Conservation (phyloP, 768 basidiomycete genomes). For the Leccinum longicurvipes region DNA sequence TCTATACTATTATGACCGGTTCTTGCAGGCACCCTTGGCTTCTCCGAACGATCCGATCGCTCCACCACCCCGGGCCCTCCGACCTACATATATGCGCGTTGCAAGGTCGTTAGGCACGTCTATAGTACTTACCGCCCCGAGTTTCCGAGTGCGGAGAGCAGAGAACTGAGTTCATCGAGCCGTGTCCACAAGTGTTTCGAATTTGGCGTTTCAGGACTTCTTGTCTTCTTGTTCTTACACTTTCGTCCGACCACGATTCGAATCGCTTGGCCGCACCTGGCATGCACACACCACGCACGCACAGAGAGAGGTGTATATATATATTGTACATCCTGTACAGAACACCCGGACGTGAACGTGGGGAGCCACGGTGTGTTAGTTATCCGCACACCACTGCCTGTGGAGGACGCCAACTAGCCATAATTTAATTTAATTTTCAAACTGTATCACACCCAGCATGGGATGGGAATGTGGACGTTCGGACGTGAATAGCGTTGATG, state of each 20-base stretch:
- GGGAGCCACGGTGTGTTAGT: conserved; percentile 4
- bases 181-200: background rate
- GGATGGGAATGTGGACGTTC: background rate
- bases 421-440: too few relatives aligned
- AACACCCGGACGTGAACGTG: conserved; percentile 1
- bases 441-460: too few relatives aligned
- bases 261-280: background rate
- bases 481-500: background rate
- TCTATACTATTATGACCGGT: background rate
- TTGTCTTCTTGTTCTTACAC: background rate
- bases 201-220: background rate
- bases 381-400: background rate
- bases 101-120: background rate
- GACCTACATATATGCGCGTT: background rate
- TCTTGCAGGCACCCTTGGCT: background rate
- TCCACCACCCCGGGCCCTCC: background rate
- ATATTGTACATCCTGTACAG: background rate
- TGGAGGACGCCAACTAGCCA: background rate
- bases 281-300: background rate
- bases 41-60: background rate
- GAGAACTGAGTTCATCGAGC: background rate
- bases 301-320: background rate
- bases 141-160: background rate
- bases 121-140: background rate
- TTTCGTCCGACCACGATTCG: background rate